These are phyloP conservation scores for Pyrenochaeta sp. DNA, from an alignment of 2,329 filamentous ascomycete genomes.

Conservation along the genomic window DNA sequence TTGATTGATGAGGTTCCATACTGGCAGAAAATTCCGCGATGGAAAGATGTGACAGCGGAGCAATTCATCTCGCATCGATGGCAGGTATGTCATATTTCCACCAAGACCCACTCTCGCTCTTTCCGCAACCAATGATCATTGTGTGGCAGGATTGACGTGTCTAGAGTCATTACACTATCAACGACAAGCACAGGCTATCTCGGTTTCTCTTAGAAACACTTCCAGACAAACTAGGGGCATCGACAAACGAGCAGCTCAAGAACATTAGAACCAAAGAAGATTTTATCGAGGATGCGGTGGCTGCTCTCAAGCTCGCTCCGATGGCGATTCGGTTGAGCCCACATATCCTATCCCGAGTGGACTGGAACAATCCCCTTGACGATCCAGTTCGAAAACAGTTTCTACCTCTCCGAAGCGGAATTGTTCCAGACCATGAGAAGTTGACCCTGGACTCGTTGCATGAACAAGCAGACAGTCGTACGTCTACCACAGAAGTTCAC, in stretches of 20 bases:
- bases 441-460: constrained; percentile 66
- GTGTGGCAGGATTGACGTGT: background rate
- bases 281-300: constrained; percentile 62
- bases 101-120: too few species aligned
- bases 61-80: constrained; percentile 63
- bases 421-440: constrained; percentile 63
- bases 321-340: constrained; percentile 69
- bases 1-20: constrained; percentile 44
- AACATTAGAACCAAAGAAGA: constrained; percentile 58
- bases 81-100: constrained; percentile 56
- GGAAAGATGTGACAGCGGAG: constrained; percentile 56
- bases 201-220: constrained; percentile 60
- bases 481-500: background rate
- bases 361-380: constrained; percentile 66
- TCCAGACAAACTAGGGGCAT: constrained; percentile 57
- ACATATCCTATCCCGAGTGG: constrained; percentile 64
- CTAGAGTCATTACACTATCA: constrained; percentile 60
- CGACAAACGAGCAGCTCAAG: constrained; percentile 35
- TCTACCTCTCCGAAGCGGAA: constrained; percentile 62
- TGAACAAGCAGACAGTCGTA: constrained; percentile 62
- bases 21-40: constrained; percentile 60
- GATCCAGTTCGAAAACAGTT: constrained; percentile 69
- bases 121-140: background rate
- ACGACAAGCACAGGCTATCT: constrained; percentile 56
- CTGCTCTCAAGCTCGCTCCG: constrained; percentile 61